Evolutionary conservation across 108 stramenopile species (phyloP), one percentile per base, ranked within the genome.

Genomic region (Bacterosira constricta): DNA sequence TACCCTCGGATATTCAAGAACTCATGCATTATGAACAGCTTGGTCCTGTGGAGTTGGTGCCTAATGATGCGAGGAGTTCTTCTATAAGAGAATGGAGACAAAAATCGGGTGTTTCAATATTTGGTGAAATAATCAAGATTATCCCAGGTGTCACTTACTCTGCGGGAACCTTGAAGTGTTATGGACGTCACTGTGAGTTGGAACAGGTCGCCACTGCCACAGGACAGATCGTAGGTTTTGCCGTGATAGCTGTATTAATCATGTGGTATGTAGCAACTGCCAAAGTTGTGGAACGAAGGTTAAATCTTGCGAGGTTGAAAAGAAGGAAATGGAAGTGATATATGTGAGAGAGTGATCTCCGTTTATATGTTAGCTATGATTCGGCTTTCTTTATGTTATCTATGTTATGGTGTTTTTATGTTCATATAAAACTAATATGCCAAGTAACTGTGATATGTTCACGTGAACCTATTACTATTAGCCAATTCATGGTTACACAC

Each of bases 1-100:
- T 72, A 31, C 71, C 78, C 1, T 34, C 37, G 10, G 78, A 79
- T 55, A 72, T 79, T 38, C 78, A 79, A 34, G 51, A 72, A 1
- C 11, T 44, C 9, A 72, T 79, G 71, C 50, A 62, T 0, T 79
- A 79, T 27, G 46, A 66, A 32, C 50, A 71, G 50, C 41, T 70
- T 18, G 77, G 71, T 13, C 60, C 71, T 18, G 61, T 72, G 26
- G 49, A 62, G n/a, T 42, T 72, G 38, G 71, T 72, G 5, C 60
- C 60, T n/a, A 72, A 72, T 42, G 71, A 72, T 42, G 71, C 71
- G 27, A 60, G 71, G 20, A 23, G 58, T 46, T 62, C 71, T 6
- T 62, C 71, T n/a, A 12, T 51, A 9, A 29, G 51, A 45, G 29
- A 63, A 20, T 72, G 71, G 71, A 52, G 71, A 46, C 46, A 50